These are phyloP conservation scores for Casuarina glauca DNA, from an alignment of 306 rosid species.

Conservation along the genomic window DNA sequence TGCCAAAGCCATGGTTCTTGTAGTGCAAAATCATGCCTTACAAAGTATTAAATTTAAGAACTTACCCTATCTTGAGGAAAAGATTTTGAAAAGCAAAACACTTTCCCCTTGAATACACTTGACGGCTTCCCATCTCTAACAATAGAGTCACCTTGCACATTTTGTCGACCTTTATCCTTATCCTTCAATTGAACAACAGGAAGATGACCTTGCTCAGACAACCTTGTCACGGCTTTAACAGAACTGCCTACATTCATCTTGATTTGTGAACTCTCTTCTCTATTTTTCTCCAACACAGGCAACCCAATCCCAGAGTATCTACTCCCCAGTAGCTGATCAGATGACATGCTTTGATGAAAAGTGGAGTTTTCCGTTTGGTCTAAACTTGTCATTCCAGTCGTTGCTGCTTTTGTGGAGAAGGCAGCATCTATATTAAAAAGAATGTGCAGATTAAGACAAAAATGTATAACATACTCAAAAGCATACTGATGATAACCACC, in stretches of 20 bases:
- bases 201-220: constrained; percentile 39
- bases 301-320: constrained; percentile 39
- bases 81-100: constrained; percentile 66
- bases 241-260: constrained; percentile 37
- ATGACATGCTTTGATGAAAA: constrained; percentile 42
- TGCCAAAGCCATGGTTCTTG: neutral
- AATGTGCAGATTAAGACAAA: constrained; percentile 26
- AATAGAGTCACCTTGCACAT: constrained; percentile 37
- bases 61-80: constrained; percentile 85
- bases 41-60: constrained; percentile 23
- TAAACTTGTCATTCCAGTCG: constrained; percentile 30
- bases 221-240: constrained; percentile 37
- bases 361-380: constrained; percentile 50
- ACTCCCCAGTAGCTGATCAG: constrained; percentile 34
- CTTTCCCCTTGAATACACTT: constrained; percentile 59
- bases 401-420: constrained; percentile 46
- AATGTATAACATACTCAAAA: constrained; percentile 8
- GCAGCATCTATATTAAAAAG: constrained; percentile 32
- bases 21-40: constrained; percentile 9
- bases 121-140: constrained; percentile 51
- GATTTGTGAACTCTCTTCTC: constrained; percentile 42
- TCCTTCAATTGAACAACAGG: constrained; percentile 30
- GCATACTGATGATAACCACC: constrained; percentile 2
- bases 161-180: constrained; percentile 33
- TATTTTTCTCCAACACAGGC: constrained; percentile 44